phyloP scores from a whole-genome alignment of 2,329 filamentous ascomycete species.

The Botryosphaeria dothidea region DNA sequence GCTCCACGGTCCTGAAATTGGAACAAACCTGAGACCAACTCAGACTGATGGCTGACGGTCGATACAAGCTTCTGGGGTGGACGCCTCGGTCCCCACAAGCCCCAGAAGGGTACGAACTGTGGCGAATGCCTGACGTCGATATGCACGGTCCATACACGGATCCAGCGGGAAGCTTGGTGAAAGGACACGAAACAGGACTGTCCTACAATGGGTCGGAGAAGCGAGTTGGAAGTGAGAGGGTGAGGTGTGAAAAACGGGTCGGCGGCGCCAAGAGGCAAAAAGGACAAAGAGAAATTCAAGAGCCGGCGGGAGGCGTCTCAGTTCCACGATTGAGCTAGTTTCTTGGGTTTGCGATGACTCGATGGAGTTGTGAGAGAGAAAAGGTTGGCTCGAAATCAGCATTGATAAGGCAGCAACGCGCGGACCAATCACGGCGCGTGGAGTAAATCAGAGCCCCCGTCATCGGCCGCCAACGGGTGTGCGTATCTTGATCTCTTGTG shows the following conservation, averaged over 20 bases:
- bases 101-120: neutral
- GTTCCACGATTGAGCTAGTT: neutral
- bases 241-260: neutral
- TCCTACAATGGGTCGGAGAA: neutral
- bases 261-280: neutral
- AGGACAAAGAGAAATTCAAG: too few relatives aligned
- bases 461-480: neutral
- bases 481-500: neutral
- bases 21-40: too few relatives aligned
- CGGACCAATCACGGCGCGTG: neutral
- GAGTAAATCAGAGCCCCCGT: neutral
- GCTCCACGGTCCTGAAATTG: too few relatives aligned
- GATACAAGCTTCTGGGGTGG: conserved; percentile 10
- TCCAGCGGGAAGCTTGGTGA: neutral
- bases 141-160: neutral
- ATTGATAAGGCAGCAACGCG: neutral
- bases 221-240: neutral
- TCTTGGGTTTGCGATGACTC: neutral
- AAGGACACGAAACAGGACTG: neutral
- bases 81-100: neutral
- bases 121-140: neutral
- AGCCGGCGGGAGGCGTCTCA: neutral
- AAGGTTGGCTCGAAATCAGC: neutral
- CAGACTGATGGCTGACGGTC: neutral
- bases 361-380: conserved; percentile 13